Percentiles rank a stretch among this genome's conserved stretches.
Conservation (phyloP, 768 basidiomycete genomes). For the Agrocybe praecox region DNA sequence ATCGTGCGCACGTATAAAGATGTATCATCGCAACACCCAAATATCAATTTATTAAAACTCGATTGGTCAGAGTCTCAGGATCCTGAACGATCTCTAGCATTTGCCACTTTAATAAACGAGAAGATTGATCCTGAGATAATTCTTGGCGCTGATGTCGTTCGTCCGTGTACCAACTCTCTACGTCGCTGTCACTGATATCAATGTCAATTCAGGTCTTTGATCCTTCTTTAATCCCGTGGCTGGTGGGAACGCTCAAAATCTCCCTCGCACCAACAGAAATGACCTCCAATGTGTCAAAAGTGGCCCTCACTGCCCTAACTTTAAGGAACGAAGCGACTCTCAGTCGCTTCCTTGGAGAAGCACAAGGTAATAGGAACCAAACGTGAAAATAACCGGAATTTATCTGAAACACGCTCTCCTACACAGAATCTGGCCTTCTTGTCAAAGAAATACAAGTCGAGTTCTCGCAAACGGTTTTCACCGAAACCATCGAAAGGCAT, state of each 20-base stretch:
- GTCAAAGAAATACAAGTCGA: slow-evolving; percentile 13
- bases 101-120: slow-evolving; percentile 37
- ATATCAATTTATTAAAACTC: slow-evolving; percentile 45
- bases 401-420: background rate
- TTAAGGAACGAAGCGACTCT: slow-evolving; percentile 60
- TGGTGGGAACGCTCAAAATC: slow-evolving; percentile 51
- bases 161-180: slow-evolving; percentile 9
- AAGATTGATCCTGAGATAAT: slow-evolving; percentile 57
- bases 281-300: slow-evolving; percentile 7
- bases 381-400: background rate
- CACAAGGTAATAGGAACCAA: slow-evolving; percentile 29
- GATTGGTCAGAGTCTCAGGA: slow-evolving; percentile 72
- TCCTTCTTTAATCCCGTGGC: slow-evolving; percentile 56
- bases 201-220: slow-evolving; percentile 60
- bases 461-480: slow-evolving; percentile 14
- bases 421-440: slow-evolving; percentile 12
- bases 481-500: slow-evolving; percentile 30
- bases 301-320: slow-evolving; percentile 54
- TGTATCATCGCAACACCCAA: slow-evolving; percentile 49
- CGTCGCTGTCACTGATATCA: background rate
- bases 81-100: slow-evolving; percentile 19
- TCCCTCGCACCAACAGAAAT: slow-evolving; percentile 33
- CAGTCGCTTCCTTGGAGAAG: slow-evolving; percentile 40
- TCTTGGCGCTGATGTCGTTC: slow-evolving; percentile 70
- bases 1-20: slow-evolving; percentile 40